Evolutionary conservation across 192 early-diverging fungal species (phyloP).

Genomic region (Piromyces sp.): DNA sequence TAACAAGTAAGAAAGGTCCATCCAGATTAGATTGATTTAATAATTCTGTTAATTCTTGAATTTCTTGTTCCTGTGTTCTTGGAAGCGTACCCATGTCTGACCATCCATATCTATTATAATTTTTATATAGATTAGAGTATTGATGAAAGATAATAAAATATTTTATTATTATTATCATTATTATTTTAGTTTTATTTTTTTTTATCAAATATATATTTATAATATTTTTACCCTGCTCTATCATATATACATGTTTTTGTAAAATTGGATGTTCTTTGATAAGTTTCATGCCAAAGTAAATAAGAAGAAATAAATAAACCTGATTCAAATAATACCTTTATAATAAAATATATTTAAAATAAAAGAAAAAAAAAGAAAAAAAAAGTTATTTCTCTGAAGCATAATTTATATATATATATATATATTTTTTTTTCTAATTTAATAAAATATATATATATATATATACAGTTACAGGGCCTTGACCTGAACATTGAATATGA

Average conservation of each 20-base stretch:
- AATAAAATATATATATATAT: not conserved
- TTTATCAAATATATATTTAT: not conserved
- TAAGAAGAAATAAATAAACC: not conserved
- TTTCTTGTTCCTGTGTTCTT: not conserved
- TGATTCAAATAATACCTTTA: not conserved
- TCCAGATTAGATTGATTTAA: not conserved
- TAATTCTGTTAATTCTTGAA: not conserved
- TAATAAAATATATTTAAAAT: too few relatives aligned
- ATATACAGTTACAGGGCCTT: not conserved
- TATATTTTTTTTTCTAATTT: not conserved
- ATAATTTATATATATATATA: too few relatives aligned
- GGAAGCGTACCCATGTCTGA: not conserved
- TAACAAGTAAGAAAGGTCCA: not conserved
- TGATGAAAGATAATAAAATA: too few relatives aligned
- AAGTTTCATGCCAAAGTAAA: not conserved
- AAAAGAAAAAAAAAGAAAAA: too few relatives aligned
- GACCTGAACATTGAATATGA: not conserved
- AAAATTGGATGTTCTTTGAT: not conserved
- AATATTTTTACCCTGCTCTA: not conserved
- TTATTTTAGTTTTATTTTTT: too few relatives aligned
- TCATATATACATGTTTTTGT: not conserved
- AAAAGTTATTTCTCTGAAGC: too few relatives aligned
- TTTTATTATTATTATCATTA: too few relatives aligned
- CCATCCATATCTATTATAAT: not conserved
- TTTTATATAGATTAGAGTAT: too few relatives aligned